Evolutionary conservation across 129 eudicot species (phyloP), one percentile per base, ranked within the genome.

Genomic region (Scalesia atractyloides): DNA sequence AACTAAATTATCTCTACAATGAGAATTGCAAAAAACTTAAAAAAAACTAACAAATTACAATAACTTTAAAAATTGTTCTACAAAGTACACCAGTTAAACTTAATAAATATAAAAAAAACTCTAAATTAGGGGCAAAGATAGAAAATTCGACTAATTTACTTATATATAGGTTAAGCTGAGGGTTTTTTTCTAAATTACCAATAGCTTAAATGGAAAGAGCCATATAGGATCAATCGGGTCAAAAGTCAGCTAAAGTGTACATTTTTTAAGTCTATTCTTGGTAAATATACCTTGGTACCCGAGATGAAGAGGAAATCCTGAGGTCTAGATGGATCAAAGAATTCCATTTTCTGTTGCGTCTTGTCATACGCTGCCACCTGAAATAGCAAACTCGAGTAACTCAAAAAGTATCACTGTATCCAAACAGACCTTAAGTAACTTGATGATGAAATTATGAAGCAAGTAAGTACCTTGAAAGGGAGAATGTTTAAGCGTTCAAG

Each of bases 311-410:
- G 78, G 80, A 90, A 94, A 77, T 90, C 99, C 61, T 90, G 91
- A 72, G 96, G 73, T 79, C 99, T 86, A 9, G 97, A 84, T 9
- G 96, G 97, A 83, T 94, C 93, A 76, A 94, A 94, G 83, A 94
- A 94, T 22, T 96, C 94, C 97, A 94, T 90, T 73, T 90, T 88
- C 39, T 84, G 73, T 76, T 84, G 91, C 20, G 87, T 88, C 78
- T 86, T 90, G 53, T 94, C 97, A 77, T 94, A 94, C 0, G 97
- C 99, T 48, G 97, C 97, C 79, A 90, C 99, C 99, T 94, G 81
- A 63, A 74, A 39, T 73, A 19, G 39, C 62, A 76, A 56, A 67
- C 36, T 47, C 58, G 33, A 36, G 62, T 34, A 20, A 53, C 22
- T 61, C 61, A 66, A 70, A 60, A 43, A 5, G 64, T 12, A 24